Evolutionary conservation across 2,329 filamentous ascomycete genomes (phyloP), one percentile per base, ranked within the genome.

Genomic region (Blumeria hordei): DNA sequence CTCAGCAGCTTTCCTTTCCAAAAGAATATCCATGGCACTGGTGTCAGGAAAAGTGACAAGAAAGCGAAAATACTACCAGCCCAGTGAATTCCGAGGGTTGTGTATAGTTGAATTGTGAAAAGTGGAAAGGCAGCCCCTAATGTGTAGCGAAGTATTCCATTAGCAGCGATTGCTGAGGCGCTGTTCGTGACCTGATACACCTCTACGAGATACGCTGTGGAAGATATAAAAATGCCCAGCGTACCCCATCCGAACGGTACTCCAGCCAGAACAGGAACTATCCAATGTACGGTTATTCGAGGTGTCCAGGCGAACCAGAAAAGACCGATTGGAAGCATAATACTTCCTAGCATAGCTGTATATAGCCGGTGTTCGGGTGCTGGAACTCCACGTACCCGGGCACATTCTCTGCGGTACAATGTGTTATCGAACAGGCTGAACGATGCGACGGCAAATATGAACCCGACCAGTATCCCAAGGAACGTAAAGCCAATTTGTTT

Each of bases 321-420:
- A 0, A 64, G 52, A 1, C 61, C 61, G 14, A 64, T 60, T 2
- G 63, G 62, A 1, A 65, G 44, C 21, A 61, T 53, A 6, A 64
- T 12, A n/a, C 53, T 57, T 5, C 63, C 63, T 3, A 79, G 64
- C 73, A 81, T 78, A 10, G 76, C 75, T 1, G 72, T 70, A 56
- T 77, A 74, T 10, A 83, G 66, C 0, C 78, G 68, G 57, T 80
- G 68, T 63, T 82, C 77, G 0, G 77, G 76, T 0, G 70, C 69
- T 0, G 71, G 68, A 0, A 55, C 53, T 0, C 56, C 58, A 0
- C 57, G 41, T 6, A 58, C 57, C 45, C 54, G 56, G 0, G 12
- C 28, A 1, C 18, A 54, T 9, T 61, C 64, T 69, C 55, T 64
- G 61, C 61, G 76, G 80, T 56, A 73, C 67, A 59, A 67, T 69